Evolutionary conservation across 1,139 yeast species (phyloP), one percentile per base, ranked within the genome.

Genomic region (Taphrina confusa): DNA sequence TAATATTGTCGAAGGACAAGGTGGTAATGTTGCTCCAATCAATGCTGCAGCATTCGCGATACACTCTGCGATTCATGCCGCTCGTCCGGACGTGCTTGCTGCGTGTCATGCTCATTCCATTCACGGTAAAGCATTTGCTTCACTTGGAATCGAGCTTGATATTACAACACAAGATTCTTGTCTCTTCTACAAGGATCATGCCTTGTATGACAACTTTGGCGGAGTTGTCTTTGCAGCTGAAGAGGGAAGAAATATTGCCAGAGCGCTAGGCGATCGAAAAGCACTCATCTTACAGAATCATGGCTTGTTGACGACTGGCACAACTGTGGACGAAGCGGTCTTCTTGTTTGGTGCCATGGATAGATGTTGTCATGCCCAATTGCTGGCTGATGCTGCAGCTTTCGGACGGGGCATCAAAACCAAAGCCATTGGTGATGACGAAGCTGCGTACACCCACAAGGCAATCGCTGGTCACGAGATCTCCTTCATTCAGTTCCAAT

Each of bases 91-190:
- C 66, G 84, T 87, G 18, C 76, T 82, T 67, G 92, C 94, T 22
- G 94, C 94, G 1, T 85, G 92, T 69, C 95, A 87, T 71, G 80
- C 90, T 6, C 95, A 87, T 68, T 84, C 91, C 1, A 74, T 79
- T 33, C 80, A 82, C 69, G 95, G 95, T 57, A 85, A 85, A 69
- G 86, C 95, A 0, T 87, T 82, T 73, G 80, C 88, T 9, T 77
- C 86, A 0, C 83, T 86, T 68, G 92, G 90, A 23, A 79, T 78
- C 66, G 83, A 83, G 16, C 75, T 87, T 66, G 90, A 85, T 62
- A 87, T 87, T 94, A 72, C 87, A 65, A 85, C 84, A 74, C 95
- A 87, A 73, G 95, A 87, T 68, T 85, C 78, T 2, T 85, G 91
- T 70, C 75, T 78, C 3, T 82, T 87, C 66, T 84, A 84, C 77